Evolutionary conservation across 768 basidiomycete species (phyloP).

Genomic region (Mycena crocata): DNA sequence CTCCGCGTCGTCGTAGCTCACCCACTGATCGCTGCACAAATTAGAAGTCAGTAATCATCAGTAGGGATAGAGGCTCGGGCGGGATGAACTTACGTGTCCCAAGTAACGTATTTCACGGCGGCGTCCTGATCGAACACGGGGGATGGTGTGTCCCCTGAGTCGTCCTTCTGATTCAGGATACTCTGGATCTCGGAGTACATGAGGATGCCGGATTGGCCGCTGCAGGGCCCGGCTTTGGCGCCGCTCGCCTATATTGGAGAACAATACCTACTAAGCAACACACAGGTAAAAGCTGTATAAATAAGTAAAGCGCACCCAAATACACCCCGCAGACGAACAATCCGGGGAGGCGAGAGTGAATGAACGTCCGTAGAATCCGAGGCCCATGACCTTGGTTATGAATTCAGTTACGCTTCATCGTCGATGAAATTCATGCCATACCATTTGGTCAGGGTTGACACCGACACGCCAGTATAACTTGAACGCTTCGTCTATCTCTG

Average conservation of each 20-base stretch:
- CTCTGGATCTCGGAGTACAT: conserved; percentile 22
- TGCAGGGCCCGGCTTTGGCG: conserved; percentile 30
- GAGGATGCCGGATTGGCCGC: conserved; percentile 8
- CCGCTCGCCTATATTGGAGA: conserved; percentile 14
- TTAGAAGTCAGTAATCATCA: not conserved
- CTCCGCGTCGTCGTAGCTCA: conserved; percentile 39
- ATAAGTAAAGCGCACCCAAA: conserved; percentile 23
- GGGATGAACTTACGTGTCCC: conserved; percentile 23
- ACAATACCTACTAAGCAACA: no score
- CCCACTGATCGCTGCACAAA: conserved; percentile 38
- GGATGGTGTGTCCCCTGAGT: not conserved
- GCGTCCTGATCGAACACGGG: conserved; percentile 36
- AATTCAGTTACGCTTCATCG: not conserved
- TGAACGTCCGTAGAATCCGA: conserved; percentile 44
- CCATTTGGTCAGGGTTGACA: conserved; percentile 37
- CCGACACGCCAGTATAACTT: conserved; percentile 37
- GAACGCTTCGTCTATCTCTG: conserved; percentile 40
- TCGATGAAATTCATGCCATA: not conserved
- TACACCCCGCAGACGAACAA: conserved; percentile 37
- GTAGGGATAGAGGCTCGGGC: not conserved
- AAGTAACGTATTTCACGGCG: conserved; percentile 41
- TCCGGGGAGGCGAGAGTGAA: conserved; percentile 36
- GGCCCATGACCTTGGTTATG: conserved; percentile 29
- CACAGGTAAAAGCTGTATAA: not conserved
- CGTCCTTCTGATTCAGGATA: conserved; percentile 24